Percentiles rank a stretch among this genome's conserved stretches.
phyloP scores from a whole-genome alignment of 2,329 filamentous ascomycete genomes.

The Zasmidium cellare region DNA sequence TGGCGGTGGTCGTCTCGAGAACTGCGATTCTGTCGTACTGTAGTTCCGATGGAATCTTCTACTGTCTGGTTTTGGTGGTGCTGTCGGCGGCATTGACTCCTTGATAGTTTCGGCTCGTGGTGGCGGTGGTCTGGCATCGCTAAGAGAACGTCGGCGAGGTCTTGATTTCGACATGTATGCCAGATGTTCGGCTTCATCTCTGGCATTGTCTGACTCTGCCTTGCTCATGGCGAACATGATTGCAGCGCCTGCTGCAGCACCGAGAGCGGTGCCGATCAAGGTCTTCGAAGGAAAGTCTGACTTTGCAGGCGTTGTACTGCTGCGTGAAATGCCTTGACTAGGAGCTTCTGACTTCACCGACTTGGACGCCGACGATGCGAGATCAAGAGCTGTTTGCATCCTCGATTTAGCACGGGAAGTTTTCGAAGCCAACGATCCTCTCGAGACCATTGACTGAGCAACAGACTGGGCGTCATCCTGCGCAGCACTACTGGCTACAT shows the following conservation, averaged over 20 bases:
- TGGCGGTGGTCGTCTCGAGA: constrained; percentile 25
- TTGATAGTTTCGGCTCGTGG: constrained; percentile 12
- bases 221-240: constrained; percentile 73
- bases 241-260: constrained; percentile 75
- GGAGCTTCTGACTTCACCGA: constrained; percentile 22
- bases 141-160: constrained; percentile 12
- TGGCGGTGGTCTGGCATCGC: constrained; percentile 13
- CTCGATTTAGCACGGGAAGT: constrained; percentile 23
- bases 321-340: constrained; percentile 17
- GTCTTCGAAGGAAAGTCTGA: constrained; percentile 25
- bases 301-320: constrained; percentile 19
- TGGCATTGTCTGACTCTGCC: constrained; percentile 53
- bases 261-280: constrained; percentile 70
- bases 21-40: constrained; percentile 33
- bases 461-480: constrained; percentile 27
- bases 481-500: constrained; percentile 33
- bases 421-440: constrained; percentile 18
- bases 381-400: constrained; percentile 26
- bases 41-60: constrained; percentile 27
- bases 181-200: constrained; percentile 41
- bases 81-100: constrained; percentile 5
- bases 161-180: constrained; percentile 24
- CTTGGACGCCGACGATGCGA: constrained; percentile 26
- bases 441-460: constrained; percentile 13
- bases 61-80: constrained; percentile 14